Base-by-base conservation (phyloP, 495 filamentous ascomycete genomes). In the Penicillium arizonense region DNA sequence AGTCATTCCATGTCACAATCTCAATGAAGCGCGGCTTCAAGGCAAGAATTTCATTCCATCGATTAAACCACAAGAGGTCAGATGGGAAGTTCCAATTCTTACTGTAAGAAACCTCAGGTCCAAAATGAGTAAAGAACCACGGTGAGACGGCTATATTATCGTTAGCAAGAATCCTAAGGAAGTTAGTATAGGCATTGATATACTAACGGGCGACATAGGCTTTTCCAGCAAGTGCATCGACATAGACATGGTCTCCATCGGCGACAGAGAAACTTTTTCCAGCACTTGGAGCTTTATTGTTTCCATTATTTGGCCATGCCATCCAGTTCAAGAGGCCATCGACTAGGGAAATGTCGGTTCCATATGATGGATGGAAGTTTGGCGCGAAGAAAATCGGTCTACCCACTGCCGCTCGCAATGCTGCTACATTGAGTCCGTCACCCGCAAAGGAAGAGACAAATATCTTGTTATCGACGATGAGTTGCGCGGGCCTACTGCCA, bases 1-100 rank as follows among this genome's bases (percentile, higher is more conserved):
- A 86, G 57, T 87, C 70, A 59, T 87, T 87, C 84, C 82, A 87
- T 12, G 78, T 82, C 11, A 87, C 69, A 45, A 86, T 84, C 58
- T 86, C 78, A 34, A 86, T 57, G 48, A 80, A 74, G 11, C 67
- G 56, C 2, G 82, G 81, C 20, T 72, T 56, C 12, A 78, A 46
- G 0, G 56, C 39, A 2, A 84, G 59, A 40, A 85, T 72, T 50
- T 83, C 68, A 44, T 75, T 69, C 82, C 81, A 86, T 30, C 81
- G 73, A 36, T 76, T 56, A 10, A 67, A 74, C 47, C 68, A 70
- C 6, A 69, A 60, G 2, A 75, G 59, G 47, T 77, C 74, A 32
- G 71, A 75, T 24, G 75, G 74, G 28, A 77, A 78, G n/a, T 77
- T 78, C 78, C 80, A 84, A 21, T 84, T 78, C 38, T 78, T 78